phyloP scores from a whole-genome alignment of 2,329 filamentous ascomycete species.

The Sphaceloma murrayae region DNA sequence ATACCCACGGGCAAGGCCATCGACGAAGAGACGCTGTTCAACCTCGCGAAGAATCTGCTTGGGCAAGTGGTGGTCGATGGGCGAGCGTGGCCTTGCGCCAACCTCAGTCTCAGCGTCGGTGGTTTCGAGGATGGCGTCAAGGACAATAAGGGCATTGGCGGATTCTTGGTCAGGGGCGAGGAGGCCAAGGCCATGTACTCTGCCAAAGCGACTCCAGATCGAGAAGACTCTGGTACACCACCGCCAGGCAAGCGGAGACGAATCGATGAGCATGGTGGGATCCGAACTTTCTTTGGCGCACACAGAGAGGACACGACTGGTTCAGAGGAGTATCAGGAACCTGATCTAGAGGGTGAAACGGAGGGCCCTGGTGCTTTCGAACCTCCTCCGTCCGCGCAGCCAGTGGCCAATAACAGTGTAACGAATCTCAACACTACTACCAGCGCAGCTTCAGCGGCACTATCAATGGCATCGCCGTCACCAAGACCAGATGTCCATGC shows the following conservation, averaged over 20 bases:
- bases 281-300: constrained; percentile 30
- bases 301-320: constrained; percentile 21
- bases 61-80: constrained; percentile 70
- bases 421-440: constrained; percentile 46
- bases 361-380: constrained; percentile 16
- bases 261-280: constrained; percentile 27
- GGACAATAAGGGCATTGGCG: constrained; percentile 76
- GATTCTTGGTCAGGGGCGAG: constrained; percentile 65
- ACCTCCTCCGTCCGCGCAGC: constrained; percentile 21
- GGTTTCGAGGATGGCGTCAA: constrained; percentile 82
- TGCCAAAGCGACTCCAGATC: not conserved
- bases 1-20: constrained; percentile 69
- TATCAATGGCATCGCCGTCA: not conserved
- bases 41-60: constrained; percentile 66
- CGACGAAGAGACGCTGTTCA: constrained; percentile 62
- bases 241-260: constrained; percentile 30
- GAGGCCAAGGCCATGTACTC: constrained; percentile 42
- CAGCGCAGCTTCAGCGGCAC: not conserved
- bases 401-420: constrained; percentile 44
- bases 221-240: constrained; percentile 19
- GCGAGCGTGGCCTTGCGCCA: constrained; percentile 79
- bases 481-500: not conserved
- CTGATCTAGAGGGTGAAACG: constrained; percentile 4
- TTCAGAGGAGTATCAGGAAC: constrained; percentile 15
- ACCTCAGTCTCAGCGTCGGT: constrained; percentile 78